Evolutionary conservation across 2,329 filamentous ascomycete species (phyloP), one percentile per base, ranked within the genome.

Genomic region (Rasamsonia emersonii): DNA sequence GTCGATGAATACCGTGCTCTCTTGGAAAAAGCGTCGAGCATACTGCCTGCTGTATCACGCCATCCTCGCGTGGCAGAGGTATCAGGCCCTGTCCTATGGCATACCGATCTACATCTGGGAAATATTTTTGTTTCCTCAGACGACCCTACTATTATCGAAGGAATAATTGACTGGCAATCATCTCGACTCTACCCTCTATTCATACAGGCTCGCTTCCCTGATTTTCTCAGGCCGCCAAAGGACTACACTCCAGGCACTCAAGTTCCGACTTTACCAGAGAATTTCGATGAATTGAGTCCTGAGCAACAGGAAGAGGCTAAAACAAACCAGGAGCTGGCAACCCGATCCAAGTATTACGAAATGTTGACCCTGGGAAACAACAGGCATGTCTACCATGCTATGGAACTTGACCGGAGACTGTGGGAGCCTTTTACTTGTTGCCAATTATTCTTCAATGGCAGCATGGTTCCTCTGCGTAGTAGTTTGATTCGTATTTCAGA

Each of bases 131-230:
- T 49, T 16, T 42, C 41, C 4, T 7, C 33, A 2, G 33, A 47
- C 19, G 35, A 45, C 20, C 36, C 39, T 17, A 46, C 40, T 25
- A 30, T 20, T 1, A 45, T 52, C 32, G 30, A 43, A 34, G 40
- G 43, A 9, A 41, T 50, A 10, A 49, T 53, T 18, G 45, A 51
- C 26, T 52, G 45, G 49, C 43, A 50, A 18, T 49, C 44, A 21
- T 10, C 41, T 17, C 34, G 38, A 10, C 14, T 40, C 14, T 29
- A 31, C 11, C 51, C 51, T 24, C 15, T 46, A 16, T 47, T 53
- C 18, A 21, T 46, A 18, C 47, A 51, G 16, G 35, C 41, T 24
- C 39, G 13, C 7, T 47, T 50, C 13, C 42, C 45, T 0, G 36
- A 41, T 1, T 51, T 51, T 16, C 33, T 48, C 2, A 27, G 19